Conservation (phyloP, 345 rosid species). For the Salix exigua region DNA sequence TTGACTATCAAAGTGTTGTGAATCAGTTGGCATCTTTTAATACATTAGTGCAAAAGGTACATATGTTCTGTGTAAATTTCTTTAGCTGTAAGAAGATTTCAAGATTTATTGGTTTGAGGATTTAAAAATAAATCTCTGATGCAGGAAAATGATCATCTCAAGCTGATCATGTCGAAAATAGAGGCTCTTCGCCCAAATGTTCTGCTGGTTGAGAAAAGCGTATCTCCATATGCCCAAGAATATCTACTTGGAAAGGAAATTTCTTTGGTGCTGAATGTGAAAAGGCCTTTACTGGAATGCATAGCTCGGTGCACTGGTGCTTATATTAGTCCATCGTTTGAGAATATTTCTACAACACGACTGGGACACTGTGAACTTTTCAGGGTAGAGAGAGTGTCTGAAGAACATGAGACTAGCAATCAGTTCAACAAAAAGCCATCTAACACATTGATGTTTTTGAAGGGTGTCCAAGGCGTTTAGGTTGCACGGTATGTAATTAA, state of each 20-base stretch:
- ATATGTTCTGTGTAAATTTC: neutral
- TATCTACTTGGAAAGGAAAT: conserved; percentile 83
- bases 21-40: conserved; percentile 87
- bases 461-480: conserved; percentile 97
- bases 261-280: conserved; percentile 85
- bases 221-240: conserved; percentile 78
- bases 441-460: conserved; percentile 97
- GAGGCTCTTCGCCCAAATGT: conserved; percentile 93
- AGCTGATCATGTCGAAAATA: conserved; percentile 71
- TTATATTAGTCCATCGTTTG: conserved; percentile 61
- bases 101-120: neutral
- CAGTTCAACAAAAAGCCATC: conserved; percentile 68
- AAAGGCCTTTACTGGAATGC: conserved; percentile 73
- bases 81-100: conserved; percentile 2
- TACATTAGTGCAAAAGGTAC: conserved; percentile 85
- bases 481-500: conserved; percentile 79
- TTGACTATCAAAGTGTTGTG: conserved; percentile 74
- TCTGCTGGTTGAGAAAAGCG: conserved; percentile 89
- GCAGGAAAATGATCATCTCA: conserved; percentile 88
- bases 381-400: conserved; percentile 62
- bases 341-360: conserved; percentile 50
- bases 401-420: conserved; percentile 65
- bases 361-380: conserved; percentile 89
- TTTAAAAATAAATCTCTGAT: conserved; percentile 18
- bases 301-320: conserved; percentile 95